Evolutionary conservation across 352 stramenopile genomes (phyloP).

Genomic region (Pythium sp.): DNA sequence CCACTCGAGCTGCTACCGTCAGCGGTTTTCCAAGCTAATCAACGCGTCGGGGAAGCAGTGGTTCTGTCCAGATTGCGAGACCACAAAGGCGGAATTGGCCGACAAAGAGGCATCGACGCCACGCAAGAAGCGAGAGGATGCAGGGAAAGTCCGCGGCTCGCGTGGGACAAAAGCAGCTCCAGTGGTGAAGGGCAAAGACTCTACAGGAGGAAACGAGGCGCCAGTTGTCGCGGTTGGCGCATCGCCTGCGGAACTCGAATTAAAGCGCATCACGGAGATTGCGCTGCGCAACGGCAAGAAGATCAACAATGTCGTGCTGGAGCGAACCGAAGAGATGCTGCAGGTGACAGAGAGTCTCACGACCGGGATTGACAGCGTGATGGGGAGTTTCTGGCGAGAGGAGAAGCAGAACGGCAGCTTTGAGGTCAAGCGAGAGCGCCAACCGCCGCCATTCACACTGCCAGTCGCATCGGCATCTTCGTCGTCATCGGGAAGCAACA

Average conservation of each 20-base stretch:
- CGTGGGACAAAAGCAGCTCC: slow-evolving; percentile 19
- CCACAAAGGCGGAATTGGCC: slow-evolving; percentile 24
- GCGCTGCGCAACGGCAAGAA: slow-evolving; percentile 64
- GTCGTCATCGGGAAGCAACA: not conserved
- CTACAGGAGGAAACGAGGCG: slow-evolving; percentile 12
- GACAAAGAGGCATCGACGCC: slow-evolving; percentile 39
- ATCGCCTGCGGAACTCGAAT: slow-evolving; percentile 33
- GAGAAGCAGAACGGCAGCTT: not conserved
- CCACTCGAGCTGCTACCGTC: slow-evolving; percentile 81
- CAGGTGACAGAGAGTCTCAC: slow-evolving; percentile 51
- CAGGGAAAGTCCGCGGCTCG: slow-evolving; percentile 20
- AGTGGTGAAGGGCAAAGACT: not conserved
- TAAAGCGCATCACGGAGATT: slow-evolving; percentile 71
- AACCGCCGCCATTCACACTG: slow-evolving; percentile 41
- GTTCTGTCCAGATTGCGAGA: slow-evolving; percentile 81
- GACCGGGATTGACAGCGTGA: slow-evolving; percentile 44
- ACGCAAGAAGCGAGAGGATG: slow-evolving; percentile 36
- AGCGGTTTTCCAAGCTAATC: slow-evolving; percentile 71
- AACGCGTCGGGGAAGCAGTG: slow-evolving; percentile 64
- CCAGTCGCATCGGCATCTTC: slow-evolving; percentile 28
- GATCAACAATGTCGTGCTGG: slow-evolving; percentile 72
- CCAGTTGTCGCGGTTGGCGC: not conserved
- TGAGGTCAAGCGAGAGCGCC: slow-evolving; percentile 3
- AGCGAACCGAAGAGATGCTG: slow-evolving; percentile 77
- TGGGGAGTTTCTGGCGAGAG: slow-evolving; percentile 28